A percentile compares a stretch with the other conserved stretches of the same genome.
These are phyloP conservation scores for Pseudogymnoascus pannorum DNA, from an alignment of 2,329 filamentous ascomycete species.

Conservation along the genomic window DNA sequence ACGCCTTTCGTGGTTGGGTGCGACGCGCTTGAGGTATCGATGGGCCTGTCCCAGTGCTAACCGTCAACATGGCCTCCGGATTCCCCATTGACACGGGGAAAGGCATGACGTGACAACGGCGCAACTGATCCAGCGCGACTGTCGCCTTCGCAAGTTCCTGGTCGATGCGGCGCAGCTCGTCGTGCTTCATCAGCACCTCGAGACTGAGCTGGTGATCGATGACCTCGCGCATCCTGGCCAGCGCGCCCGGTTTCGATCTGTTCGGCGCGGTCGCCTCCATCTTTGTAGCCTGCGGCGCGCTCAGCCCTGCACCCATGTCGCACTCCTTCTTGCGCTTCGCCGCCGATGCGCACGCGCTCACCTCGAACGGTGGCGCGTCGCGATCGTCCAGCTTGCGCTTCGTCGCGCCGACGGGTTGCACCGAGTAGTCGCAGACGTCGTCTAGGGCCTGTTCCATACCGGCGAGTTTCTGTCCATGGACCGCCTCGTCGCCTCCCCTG, in stretches of 20 bases:
- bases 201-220: constrained; percentile 84
- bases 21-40: constrained; percentile 57
- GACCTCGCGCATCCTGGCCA: constrained; percentile 25
- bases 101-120: constrained; percentile 85
- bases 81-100: constrained; percentile 68
- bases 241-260: constrained; percentile 27
- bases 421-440: constrained; percentile 15
- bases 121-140: constrained; percentile 83
- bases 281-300: neutral
- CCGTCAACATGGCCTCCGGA: constrained; percentile 59
- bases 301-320: constrained; percentile 14
- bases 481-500: constrained; percentile 47
- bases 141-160: constrained; percentile 96
- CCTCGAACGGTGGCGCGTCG: neutral
- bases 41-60: constrained; percentile 68
- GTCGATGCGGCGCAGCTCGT: constrained; percentile 88
- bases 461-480: constrained; percentile 35
- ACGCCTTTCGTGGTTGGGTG: constrained; percentile 65
- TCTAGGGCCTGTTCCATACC: constrained; percentile 29
- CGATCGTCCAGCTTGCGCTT: neutral
- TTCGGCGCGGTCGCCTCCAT: constrained; percentile 23
- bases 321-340: constrained; percentile 25
- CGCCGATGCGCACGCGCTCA: neutral
- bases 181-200: constrained; percentile 89
- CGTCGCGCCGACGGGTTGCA: constrained; percentile 15